A percentile compares a stretch with the other conserved stretches of the same genome.
Evolutionary conservation across 1,284 basidiomycete genomes (phyloP).

Genomic region (Pholiota adiposa): DNA sequence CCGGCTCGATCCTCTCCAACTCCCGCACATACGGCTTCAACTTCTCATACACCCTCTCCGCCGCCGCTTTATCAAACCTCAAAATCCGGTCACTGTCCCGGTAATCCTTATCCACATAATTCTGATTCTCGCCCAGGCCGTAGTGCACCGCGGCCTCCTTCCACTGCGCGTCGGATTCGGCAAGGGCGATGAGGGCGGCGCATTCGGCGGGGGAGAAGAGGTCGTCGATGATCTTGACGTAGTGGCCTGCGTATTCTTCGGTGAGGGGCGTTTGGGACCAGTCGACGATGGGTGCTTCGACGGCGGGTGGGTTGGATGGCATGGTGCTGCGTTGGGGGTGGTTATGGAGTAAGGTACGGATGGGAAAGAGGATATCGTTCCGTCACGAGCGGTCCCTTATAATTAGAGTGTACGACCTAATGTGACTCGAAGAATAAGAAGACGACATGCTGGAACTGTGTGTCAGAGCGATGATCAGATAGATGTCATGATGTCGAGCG

Average conservation of each 20-base stretch:
- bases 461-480: too few species aligned
- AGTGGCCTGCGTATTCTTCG: slow-evolving; percentile 31
- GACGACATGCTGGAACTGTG: too few species aligned
- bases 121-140: slow-evolving; percentile 25
- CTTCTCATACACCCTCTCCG: slow-evolving; percentile 32
- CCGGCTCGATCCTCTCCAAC: slow-evolving; percentile 31
- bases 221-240: slow-evolving; percentile 41
- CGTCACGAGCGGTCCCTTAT: too few species aligned
- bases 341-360: too few species aligned
- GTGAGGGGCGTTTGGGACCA: slow-evolving; percentile 34
- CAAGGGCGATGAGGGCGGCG: slow-evolving; percentile 34
- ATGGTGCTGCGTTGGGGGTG: not conserved
- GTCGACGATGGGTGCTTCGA: slow-evolving; percentile 30
- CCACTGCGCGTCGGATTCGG: slow-evolving; percentile 36
- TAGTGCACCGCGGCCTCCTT: slow-evolving; percentile 33
- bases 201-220: slow-evolving; percentile 40
- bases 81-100: slow-evolving; percentile 40
- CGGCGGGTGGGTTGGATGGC: not conserved
- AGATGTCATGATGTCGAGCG: too few species aligned
- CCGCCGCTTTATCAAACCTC: slow-evolving; percentile 35
- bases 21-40: slow-evolving; percentile 36
- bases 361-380: too few species aligned
- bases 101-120: slow-evolving; percentile 33
- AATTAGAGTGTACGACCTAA: too few species aligned
- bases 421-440: too few species aligned